phyloP scores from a whole-genome alignment of 2,329 filamentous ascomycete genomes.

The Corniculantispora saksenae region DNA sequence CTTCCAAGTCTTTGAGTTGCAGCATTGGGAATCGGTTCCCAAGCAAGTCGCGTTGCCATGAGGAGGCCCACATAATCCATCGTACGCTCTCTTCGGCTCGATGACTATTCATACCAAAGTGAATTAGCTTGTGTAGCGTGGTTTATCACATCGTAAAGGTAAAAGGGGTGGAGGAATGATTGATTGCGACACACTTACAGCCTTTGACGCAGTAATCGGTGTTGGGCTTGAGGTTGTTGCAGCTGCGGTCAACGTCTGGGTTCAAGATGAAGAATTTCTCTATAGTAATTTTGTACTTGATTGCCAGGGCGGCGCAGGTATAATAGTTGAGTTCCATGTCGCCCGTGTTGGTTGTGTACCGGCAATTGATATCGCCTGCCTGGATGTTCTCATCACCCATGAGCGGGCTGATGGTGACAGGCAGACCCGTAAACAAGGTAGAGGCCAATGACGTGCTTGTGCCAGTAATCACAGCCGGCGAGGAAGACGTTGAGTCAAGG shows the following conservation, averaged over 20 bases:
- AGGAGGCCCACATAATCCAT: not conserved
- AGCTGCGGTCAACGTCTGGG: conserved; percentile 28
- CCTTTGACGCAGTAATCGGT: conserved; percentile 32
- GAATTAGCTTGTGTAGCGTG: too few relatives aligned
- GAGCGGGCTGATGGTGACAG: not conserved
- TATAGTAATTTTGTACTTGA: conserved; percentile 26
- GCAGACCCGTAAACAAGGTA: not conserved
- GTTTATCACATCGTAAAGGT: too few relatives aligned
- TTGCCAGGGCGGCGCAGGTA: conserved; percentile 27
- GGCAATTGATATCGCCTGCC: conserved; percentile 25
- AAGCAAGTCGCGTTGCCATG: conserved; percentile 3
- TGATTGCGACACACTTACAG: conserved; percentile 27
- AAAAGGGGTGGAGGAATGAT: not conserved
- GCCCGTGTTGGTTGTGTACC: conserved; percentile 19
- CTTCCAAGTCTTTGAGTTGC: not conserved
- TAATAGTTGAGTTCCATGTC: conserved; percentile 26
- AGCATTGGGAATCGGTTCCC: not conserved
- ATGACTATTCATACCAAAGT: not conserved
- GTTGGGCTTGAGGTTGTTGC: conserved; percentile 28
- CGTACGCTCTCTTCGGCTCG: not conserved
- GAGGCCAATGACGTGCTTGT: not conserved
- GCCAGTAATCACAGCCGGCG: too few relatives aligned
- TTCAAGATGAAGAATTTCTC: conserved; percentile 31
- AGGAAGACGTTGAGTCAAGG: too few relatives aligned
- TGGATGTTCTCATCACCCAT: not conserved